A percentile compares a stretch with the other conserved stretches of the same genome.
Conservation (phyloP, 345 rosid genomes). For the Linum tenue region DNA sequence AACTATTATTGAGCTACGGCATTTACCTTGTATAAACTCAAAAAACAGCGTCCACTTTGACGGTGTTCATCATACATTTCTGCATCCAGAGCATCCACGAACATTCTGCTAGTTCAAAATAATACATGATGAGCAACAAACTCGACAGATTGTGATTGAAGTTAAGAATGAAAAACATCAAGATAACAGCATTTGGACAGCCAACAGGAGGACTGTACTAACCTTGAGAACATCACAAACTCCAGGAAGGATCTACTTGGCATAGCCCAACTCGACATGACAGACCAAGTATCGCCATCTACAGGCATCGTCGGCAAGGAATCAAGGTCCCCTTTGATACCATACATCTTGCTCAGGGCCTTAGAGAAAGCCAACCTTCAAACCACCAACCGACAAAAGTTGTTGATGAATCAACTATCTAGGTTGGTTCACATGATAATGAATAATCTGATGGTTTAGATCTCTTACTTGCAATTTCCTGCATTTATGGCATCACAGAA, state of each 20-base stretch:
- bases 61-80: constrained; percentile 79
- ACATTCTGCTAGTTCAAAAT: constrained; percentile 49
- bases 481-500: constrained; percentile 93
- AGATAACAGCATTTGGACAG: not conserved
- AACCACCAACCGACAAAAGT: not conserved
- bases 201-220: not conserved
- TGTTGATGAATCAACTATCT: constrained; percentile 8
- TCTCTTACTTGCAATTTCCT: constrained; percentile 85
- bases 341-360: constrained; percentile 71
- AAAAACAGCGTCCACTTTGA: constrained; percentile 57
- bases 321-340: constrained; percentile 40
- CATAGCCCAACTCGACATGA: constrained; percentile 86
- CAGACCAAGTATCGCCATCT: constrained; percentile 92
- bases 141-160: no score
- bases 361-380: constrained; percentile 67
- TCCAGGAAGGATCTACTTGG: constrained; percentile 92
- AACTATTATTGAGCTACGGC: no score
- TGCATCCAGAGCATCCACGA: constrained; percentile 87
- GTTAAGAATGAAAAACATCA: no score
- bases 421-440: not conserved
- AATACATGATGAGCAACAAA: not conserved
- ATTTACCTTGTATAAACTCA: constrained; percentile 66
- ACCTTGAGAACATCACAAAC: constrained; percentile 99
- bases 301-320: constrained; percentile 77
- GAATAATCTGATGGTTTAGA: not conserved